These are phyloP conservation scores for Aspergillaceae sp. DNA, from an alignment of 2,329 filamentous ascomycete species.

Conservation along the genomic window DNA sequence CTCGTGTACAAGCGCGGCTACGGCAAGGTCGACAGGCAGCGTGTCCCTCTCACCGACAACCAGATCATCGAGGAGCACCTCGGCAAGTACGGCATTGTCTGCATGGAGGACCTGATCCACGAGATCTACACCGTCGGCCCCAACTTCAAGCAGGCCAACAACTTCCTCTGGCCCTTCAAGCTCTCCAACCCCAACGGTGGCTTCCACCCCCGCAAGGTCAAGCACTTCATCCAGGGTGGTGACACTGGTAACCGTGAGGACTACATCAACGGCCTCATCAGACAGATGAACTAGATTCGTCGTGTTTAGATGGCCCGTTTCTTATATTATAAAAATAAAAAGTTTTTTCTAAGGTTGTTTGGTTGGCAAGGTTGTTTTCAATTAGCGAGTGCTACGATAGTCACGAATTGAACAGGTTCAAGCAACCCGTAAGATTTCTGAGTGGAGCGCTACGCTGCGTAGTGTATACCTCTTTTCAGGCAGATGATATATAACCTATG, in stretches of 20 bases:
- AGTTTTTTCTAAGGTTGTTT: conserved; percentile 23
- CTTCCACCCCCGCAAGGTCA: conserved; percentile 96
- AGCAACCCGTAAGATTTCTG: conserved; percentile 18
- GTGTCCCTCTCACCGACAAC: conserved; percentile 93
- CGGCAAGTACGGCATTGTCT: conserved; percentile 98
- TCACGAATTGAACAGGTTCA: conserved; percentile 29
- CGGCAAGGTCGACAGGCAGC: conserved; percentile 98
- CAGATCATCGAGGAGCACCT: conserved; percentile 93
- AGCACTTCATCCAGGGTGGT: conserved; percentile 97
- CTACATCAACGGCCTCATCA: conserved; percentile 90
- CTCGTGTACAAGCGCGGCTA: conserved; percentile 99
- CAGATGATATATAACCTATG: not conserved
- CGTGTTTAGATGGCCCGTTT: conserved; percentile 5
- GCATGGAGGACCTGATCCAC: conserved; percentile 98
- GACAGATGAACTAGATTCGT: conserved; percentile 85
- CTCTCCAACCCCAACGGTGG: conserved; percentile 96
- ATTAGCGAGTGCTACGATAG: conserved; percentile 21
- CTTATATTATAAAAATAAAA: not conserved
- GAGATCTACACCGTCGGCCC: conserved; percentile 98
- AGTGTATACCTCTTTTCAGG: no score
- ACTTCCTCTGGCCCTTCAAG: conserved; percentile 99
- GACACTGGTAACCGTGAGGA: conserved; percentile 98
- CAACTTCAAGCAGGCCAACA: conserved; percentile 99
- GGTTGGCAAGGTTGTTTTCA: conserved; percentile 21
- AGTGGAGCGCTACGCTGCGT: not conserved